Base-by-base conservation (phyloP, 2,329 filamentous ascomycete genomes). In the Triangularia setosa region DNA sequence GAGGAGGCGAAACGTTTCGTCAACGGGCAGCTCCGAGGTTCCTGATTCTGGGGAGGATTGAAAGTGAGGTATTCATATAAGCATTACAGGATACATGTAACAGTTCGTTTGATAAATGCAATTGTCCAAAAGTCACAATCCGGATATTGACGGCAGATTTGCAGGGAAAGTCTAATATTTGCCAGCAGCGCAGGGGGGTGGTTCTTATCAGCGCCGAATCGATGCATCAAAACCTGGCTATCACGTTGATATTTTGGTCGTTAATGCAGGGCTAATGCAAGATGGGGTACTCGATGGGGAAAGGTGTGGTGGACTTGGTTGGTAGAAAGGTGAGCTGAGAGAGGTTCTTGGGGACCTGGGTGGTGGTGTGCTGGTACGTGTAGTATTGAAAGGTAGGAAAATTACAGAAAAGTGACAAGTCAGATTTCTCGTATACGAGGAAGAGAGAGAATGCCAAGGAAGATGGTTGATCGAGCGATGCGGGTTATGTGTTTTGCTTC, bases 21-120 rank as follows among this genome's bases (percentile, higher is more conserved):
- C 65, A 23, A 65, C 66, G 9, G 68, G 68, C 44, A 65, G 68
- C n/a, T 71, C 72, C 11, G 69, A 72, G 3, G 63, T 60, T 4
- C 48, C 63, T 27, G 64, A 60, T 40, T 65, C 58, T 64, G 65
- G 66, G 6, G 40, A 65, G 16, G 53, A 48, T 21, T 4, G 58
- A n/a, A 33, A 18, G 35, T 40, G 35, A 40, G 35, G 9, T 35
- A 55, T 40, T 6, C 16, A 33, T 33, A 12, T 33, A 8, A 12
- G 14, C 4, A n/a, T n/a, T 6, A n/a, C 2, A n/a, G 16, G 35
- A 48, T 48, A 48, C 35, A 48, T 12, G 30, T 12, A 33, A 33
- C 30, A 6, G 6, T 12, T 33, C 2, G 2, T 48, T 48, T n/a
- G 40, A 48, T 48, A 48, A n/a, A 48, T 48, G 40, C 40, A 48